Percentiles rank a stretch among this genome's conserved stretches.
Conservation (phyloP, 768 basidiomycete species). For the Leucosporidium scottii region DNA sequence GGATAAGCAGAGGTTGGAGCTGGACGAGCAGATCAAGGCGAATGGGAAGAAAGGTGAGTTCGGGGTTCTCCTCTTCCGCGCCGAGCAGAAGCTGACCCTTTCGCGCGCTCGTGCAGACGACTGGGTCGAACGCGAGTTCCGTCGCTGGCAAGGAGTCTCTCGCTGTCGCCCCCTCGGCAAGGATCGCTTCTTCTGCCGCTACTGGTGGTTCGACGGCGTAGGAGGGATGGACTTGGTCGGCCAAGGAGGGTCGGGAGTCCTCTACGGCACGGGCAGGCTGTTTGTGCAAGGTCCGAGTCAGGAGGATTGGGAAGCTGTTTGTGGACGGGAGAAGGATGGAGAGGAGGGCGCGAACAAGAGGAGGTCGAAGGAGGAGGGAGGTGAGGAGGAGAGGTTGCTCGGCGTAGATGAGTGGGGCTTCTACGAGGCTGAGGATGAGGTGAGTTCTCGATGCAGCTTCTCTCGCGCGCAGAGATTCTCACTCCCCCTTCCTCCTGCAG, state of each 20-base stretch:
- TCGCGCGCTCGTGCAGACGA: conserved; percentile 48
- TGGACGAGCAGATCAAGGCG: conserved; percentile 42
- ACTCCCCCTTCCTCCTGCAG: conserved; percentile 49
- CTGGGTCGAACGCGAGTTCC: conserved; percentile 85
- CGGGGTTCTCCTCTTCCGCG: conserved; percentile 27
- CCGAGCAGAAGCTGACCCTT: conserved; percentile 53
- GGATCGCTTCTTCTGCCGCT: conserved; percentile 87
- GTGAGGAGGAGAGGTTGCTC: conserved; percentile 68
- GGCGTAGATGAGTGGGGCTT: conserved; percentile 80
- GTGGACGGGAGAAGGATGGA: conserved; percentile 43
- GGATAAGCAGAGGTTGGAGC: neutral
- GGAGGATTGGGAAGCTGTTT: conserved; percentile 65
- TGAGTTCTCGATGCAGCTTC: conserved; percentile 43
- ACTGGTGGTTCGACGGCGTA: conserved; percentile 99
- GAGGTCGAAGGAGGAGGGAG: conserved; percentile 55
- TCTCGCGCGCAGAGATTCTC: too few relatives aligned
- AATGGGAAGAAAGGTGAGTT: conserved; percentile 54
- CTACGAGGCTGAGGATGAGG: conserved; percentile 81
- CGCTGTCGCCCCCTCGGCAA: conserved; percentile 81
- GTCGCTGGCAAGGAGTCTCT: conserved; percentile 74
- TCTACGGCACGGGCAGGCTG: conserved; percentile 81
- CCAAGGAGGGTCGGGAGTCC: conserved; percentile 60
- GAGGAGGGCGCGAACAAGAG: conserved; percentile 54
- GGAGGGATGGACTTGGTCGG: conserved; percentile 52
- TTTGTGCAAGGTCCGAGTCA: conserved; percentile 89